Evolutionary conservation across 208 protist genomes (phyloP).

Genomic region (Novymonas esmeraldas): DNA sequence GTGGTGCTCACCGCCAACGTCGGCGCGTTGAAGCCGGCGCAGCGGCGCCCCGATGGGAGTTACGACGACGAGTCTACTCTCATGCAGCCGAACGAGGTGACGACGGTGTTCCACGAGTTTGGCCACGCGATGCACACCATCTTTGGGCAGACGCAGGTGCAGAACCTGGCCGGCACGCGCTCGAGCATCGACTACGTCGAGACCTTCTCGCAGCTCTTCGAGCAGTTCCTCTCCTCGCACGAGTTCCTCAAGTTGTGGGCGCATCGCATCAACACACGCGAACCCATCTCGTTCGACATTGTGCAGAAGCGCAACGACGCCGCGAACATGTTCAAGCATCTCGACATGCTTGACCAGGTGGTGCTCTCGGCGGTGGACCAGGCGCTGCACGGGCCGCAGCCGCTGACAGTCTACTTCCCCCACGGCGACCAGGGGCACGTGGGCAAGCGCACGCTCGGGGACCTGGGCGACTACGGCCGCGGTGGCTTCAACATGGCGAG

Average conservation of each 20-base stretch:
- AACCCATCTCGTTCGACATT: slow-evolving; percentile 91
- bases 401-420: slow-evolving; percentile 89
- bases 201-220: slow-evolving; percentile 94
- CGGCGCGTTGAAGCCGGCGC: slow-evolving; percentile 35
- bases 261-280: slow-evolving; percentile 80
- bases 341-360: slow-evolving; percentile 90
- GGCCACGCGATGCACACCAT: slow-evolving; percentile 95
- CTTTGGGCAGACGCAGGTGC: slow-evolving; percentile 92
- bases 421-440: slow-evolving; percentile 62
- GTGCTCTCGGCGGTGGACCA: slow-evolving; percentile 88
- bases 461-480: slow-evolving; percentile 70
- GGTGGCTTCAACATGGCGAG: slow-evolving; percentile 84
- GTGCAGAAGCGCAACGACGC: slow-evolving; percentile 86
- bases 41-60: slow-evolving; percentile 54
- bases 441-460: slow-evolving; percentile 84
- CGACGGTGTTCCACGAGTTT: slow-evolving; percentile 94
- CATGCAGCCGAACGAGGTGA: slow-evolving; percentile 89
- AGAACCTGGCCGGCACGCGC: slow-evolving; percentile 93
- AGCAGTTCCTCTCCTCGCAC: slow-evolving; percentile 92
- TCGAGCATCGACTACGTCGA: slow-evolving; percentile 94
- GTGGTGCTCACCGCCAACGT: slow-evolving; percentile 93
- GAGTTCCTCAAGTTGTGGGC: slow-evolving; percentile 92
- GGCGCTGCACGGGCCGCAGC: slow-evolving; percentile 86
- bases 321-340: slow-evolving; percentile 86
- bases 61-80: slow-evolving; percentile 87